These are phyloP conservation scores for Cryptococcus sp. DNA, from an alignment of 1,284 basidiomycete genomes.

Conservation along the genomic window DNA sequence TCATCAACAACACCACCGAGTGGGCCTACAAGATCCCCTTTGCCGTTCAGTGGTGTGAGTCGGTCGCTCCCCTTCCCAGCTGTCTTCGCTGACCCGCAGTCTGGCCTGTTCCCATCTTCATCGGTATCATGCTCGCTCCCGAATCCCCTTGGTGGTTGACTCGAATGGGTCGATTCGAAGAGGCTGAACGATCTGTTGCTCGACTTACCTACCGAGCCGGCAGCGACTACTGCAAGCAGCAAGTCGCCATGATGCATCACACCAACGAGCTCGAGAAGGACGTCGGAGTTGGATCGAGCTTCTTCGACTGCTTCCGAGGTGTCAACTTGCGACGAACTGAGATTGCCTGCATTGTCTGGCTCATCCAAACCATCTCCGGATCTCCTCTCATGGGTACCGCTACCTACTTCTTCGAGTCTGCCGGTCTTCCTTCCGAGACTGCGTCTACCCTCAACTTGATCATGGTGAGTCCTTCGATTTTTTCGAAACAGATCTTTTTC, in stretches of 20 bases:
- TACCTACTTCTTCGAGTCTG: conserved; percentile 44
- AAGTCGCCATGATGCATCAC: conserved; percentile 43
- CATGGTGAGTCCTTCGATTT: no score
- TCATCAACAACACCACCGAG: conserved; percentile 22
- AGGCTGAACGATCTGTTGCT: conserved; percentile 37
- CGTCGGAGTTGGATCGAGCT: conserved; percentile 29
- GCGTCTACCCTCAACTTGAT: conserved; percentile 41
- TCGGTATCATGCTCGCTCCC: conserved; percentile 37
- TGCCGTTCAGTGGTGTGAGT: conserved; percentile 48
- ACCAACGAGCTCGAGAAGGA: conserved; percentile 47
- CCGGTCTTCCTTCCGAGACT: conserved; percentile 43
- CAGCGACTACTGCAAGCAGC: conserved; percentile 28
- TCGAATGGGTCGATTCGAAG: conserved; percentile 28
- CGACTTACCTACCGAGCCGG: conserved; percentile 19
- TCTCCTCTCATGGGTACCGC: conserved; percentile 31
- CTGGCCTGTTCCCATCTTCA: conserved; percentile 37
- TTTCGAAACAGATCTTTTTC: no score
- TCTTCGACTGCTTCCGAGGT: conserved; percentile 47
- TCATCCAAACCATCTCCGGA: conserved; percentile 38
- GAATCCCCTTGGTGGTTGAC: conserved; percentile 22
- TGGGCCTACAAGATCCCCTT: conserved; percentile 44
- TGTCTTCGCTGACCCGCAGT: no score
- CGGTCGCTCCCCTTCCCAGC: no score
- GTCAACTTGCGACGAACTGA: conserved; percentile 47
- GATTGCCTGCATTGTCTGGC: conserved; percentile 38